Evolutionary conservation across 2,329 filamentous ascomycete genomes (phyloP), one percentile per base, ranked within the genome.

Genomic region (Balansia obtecta): DNA sequence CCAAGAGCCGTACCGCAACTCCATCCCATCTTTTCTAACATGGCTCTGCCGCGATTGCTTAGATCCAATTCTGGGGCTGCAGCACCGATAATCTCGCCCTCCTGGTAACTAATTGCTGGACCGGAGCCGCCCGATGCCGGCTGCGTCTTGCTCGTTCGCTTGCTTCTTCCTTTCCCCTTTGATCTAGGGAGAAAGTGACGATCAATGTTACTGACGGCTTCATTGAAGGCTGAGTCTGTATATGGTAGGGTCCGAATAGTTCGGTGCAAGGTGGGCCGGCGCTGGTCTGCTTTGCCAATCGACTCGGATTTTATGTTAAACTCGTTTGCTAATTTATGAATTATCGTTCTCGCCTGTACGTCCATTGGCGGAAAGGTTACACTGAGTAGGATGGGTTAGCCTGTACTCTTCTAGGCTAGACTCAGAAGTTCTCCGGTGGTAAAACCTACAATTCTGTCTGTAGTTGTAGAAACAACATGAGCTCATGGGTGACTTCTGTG

Each of bases 1-100:
- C 93, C 93, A 1, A 98, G 75, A 1, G 86, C 86, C 61, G 84
- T 95, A 5, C 93, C 93, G 48, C 76, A 84, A 54, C 79, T 86
- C 90, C 93, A 98, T 3, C 93, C 93, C 93, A 97, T 97, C 69
- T 93, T 97, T 69, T 95, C 88, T 55, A 98, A 69, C 81, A 98
- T 86, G 3, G 82, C 80, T 47, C 88, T 79, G 11, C 93, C 93
- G 57, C 81, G 88, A 63, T 95, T 97, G 49, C 85, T 86, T 4
- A 74, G 72, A 1, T 87, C 86, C 33, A 98, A 75, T 64, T 95
- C 90, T 11, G 89, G 86, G 1, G 91, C 90, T 45, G 82, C 80
- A 1, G 79, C 88, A 45, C 91, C 93, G 2, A 97, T 89, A 30
- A 95, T 72, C 56, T 97, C 90, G 16, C 93, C 93, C 60, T 97